Base-by-base conservation (phyloP, 2,329 filamentous ascomycete species). In the Trichoderma arundinaceum region DNA sequence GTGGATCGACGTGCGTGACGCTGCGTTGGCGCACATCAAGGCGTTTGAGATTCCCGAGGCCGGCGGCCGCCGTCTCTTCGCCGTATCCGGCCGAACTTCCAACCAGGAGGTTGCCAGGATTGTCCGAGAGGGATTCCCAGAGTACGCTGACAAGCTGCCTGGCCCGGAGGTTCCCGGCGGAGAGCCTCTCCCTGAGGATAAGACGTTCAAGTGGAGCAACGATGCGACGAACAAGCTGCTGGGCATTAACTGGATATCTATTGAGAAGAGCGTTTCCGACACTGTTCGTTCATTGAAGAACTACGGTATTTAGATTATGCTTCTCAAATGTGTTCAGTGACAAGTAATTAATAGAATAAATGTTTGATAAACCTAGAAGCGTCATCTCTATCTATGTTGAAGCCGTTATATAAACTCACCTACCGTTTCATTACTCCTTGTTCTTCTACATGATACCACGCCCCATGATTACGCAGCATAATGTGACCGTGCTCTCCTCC, bases 201-300 rank as follows among this genome's bases (percentile, higher is more conserved):
- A 80, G 68, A 70, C 84, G 49, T 88, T 83, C 74, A 78, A 78
- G 67, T 84, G 82, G 65, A 83, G 91, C 73, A 90, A 87, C 72
- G 80, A 80, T 58, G 81, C 82, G 72, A 86, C 86, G 1, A 84
- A 82, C 32, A 82, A 86, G 71, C 70, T 89, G 53, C 75, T 92
- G 66, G 88, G 87, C 0, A 81, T 91, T 56, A 77, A 89, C 66
- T 92, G 86, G 81, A 86, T 79, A 68, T 74, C 78, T 4, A 71
- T 92, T 39, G 88, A 92, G 75, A 81, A 88, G 77, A 84, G 80
- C 33, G 80, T 90, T 33, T 79, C 83, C 6, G 90, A 92, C 72
- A 83, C 88, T 7, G 82, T 91, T 17, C 86, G 86, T 76, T 88
- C 85, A 38, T 75, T 92, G 71, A 83, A 90, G 75, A 73, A 72